Evolutionary conservation across 257 asterid species (phyloP), one percentile per base, ranked within the genome.

Genomic region (Ilex aquifolium): DNA sequence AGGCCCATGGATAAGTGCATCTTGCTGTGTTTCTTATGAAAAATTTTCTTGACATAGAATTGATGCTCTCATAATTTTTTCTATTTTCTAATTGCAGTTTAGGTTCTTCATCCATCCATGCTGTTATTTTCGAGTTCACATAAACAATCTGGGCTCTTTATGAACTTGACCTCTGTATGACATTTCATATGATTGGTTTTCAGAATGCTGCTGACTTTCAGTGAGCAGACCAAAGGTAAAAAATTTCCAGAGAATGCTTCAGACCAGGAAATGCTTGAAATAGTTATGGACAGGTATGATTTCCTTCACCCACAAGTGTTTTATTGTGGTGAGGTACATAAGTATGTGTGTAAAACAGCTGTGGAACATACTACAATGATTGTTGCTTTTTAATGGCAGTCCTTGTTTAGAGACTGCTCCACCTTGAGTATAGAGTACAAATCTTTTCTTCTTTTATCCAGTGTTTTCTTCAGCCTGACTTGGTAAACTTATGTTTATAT

Each of bases 231-330:
- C 11, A 78, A 73, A 56, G 95, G 96, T 66, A 79, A 81, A 74
- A 85, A 79, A 54, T 66, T 88, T 72, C 90, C 95, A 31, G 78
- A 52, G 73, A 77, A 82, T 76, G 87, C 95, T 39, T 74, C 99
- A 56, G 99, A 90, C 68, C 95, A 87, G 80, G 84, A 82, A 80
- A 87, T 93, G 97, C 97, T 93, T 59, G 99, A 84, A 74, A 78
- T 93, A 61, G 99, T 93, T 51, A 93, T 93, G 99, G 66, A 57
- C 63, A 85, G 97, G 97, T 90, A 68, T 51, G 51, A 15, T 66
- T 65, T 65, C 55, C 53, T 42, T 40, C 16, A 59, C 44, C 60
- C 30, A 56, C 50, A 56, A 16, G 60, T 29, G 53, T 39, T 67
- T 32, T 17, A 36, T 13, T 10, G 27, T 16, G 14, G 17, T 49